Evolutionary conservation across 1,139 yeast genomes (phyloP), one percentile per base, ranked within the genome.

Genomic region (Saccharomyces hybrid): DNA sequence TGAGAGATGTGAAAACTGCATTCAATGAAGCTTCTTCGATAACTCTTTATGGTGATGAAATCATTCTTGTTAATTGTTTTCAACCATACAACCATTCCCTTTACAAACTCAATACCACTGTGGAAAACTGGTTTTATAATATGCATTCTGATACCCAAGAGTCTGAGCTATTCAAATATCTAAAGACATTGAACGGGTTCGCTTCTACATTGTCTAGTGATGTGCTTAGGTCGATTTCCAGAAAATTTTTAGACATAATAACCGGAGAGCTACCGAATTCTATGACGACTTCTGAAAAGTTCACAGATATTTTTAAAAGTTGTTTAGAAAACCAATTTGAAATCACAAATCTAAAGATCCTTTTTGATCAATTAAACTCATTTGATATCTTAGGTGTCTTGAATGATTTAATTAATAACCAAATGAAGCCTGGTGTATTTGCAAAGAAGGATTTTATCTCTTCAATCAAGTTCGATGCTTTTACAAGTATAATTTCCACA

Each of bases 1-100:
- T 67, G 27, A 82, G 79, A 55, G 95, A 88, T 63, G 76, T 86
- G 55, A 78, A 77, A 57, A 82, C 78, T 53, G 76, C 77, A 52
- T 75, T 82, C 44, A 77, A 78, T 57, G 93, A 87, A 64, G 77
- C 84, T 0, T 66, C 81, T 27, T 71, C 77, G 1, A 58, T 81
- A 14, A 71, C 70, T 19, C 55, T 69, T 14, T 59, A 59, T 31
- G 61, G 62, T 14, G 62, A 62, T 48, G 71, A 62, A 34, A 55
- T 69, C 6, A 56, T 68, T 38, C 51, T 68, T 16, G 59, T 68
- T 4, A 69, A 68, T 54, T 59, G 63, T 47, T 54, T 64, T 42
- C 62, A 62, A 26, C 55, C 52, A 47, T 66, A 60, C 49, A 62
- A 63, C 31, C 70, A 69, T 54, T 59, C 65, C 1, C 58, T 64